A percentile compares a stretch with the other conserved stretches of the same genome.
phyloP scores from a whole-genome alignment of 2,329 filamentous ascomycete genomes.

The Neoascochyta sp. region DNA sequence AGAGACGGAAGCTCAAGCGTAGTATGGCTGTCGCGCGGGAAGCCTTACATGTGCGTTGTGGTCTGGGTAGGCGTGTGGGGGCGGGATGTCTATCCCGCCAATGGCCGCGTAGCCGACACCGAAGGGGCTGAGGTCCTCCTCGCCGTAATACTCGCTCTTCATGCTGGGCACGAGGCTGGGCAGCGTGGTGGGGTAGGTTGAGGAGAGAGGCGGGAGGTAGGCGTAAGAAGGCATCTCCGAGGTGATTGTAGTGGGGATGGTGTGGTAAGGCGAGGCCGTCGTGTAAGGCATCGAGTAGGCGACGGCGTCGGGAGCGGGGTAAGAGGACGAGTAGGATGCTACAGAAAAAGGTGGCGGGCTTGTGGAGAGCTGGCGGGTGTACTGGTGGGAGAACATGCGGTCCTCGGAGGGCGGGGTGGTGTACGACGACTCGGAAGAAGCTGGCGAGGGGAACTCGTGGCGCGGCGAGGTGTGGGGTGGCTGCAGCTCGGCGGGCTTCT shows the following conservation, averaged over 20 bases:
- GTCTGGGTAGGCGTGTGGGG: constrained; percentile 61
- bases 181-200: constrained; percentile 53
- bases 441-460: constrained; percentile 36
- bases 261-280: constrained; percentile 39
- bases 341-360: constrained; percentile 63
- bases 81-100: constrained; percentile 59
- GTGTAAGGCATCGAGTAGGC: constrained; percentile 56
- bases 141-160: constrained; percentile 62
- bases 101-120: constrained; percentile 67
- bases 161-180: constrained; percentile 59
- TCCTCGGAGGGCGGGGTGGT: constrained; percentile 61
- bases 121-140: constrained; percentile 60
- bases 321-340: constrained; percentile 59
- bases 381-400: constrained; percentile 62
- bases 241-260: constrained; percentile 36
- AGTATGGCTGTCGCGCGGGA: constrained; percentile 41
- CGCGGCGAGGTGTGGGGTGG: constrained; percentile 35
- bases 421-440: constrained; percentile 37
- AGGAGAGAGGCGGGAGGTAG: constrained; percentile 51
- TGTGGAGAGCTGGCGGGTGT: constrained; percentile 65
- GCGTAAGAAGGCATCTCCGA: constrained; percentile 49
- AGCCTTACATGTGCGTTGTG: constrained; percentile 73
- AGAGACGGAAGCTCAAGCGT: constrained; percentile 32
- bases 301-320: constrained; percentile 63
- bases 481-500: constrained; percentile 53